Evolutionary conservation across 2,329 filamentous ascomycete species (phyloP).

Genomic region (Fusarium mundagurra): DNA sequence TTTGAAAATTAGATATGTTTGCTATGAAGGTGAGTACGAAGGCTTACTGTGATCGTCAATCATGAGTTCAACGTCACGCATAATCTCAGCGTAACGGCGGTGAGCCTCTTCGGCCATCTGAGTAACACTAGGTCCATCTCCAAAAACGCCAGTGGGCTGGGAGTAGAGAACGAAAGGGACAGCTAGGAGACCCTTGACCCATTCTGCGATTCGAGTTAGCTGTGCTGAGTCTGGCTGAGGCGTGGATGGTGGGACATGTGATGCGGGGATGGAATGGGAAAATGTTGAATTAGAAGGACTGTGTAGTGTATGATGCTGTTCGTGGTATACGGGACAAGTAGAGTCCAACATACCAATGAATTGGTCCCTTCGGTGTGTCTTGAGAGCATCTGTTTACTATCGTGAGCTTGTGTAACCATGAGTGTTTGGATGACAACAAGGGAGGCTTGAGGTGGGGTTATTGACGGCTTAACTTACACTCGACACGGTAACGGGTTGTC

Average conservation of each 20-base stretch:
- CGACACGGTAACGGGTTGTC: slow-evolving; percentile 75
- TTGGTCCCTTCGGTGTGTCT: slow-evolving; percentile 92
- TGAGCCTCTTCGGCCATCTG: slow-evolving; percentile 84
- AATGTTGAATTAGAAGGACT: not conserved
- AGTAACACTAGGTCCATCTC: slow-evolving; percentile 71
- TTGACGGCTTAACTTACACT: slow-evolving; percentile 63
- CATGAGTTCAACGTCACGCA: slow-evolving; percentile 90
- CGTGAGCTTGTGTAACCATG: slow-evolving; percentile 34
- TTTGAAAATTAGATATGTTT: not conserved
- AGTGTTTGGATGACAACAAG: not conserved
- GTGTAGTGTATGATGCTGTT: not conserved
- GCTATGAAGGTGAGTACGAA: not conserved
- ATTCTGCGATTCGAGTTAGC: slow-evolving; percentile 68
- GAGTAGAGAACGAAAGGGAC: slow-evolving; percentile 97
- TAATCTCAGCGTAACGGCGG: slow-evolving; percentile 91
- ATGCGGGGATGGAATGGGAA: not conserved
- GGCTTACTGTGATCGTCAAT: slow-evolving; percentile 86
- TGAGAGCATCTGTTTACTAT: slow-evolving; percentile 63
- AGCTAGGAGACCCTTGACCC: slow-evolving; percentile 94
- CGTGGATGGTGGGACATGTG: not conserved
- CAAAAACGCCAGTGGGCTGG: slow-evolving; percentile 88
- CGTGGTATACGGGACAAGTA: not conserved
- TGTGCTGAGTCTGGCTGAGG: not conserved
- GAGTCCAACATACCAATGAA: slow-evolving; percentile 70
- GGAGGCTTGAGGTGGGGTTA: slow-evolving; percentile 3